Conservation (phyloP, 2,329 filamentous ascomycete genomes). For the Passalora sequoiae region DNA sequence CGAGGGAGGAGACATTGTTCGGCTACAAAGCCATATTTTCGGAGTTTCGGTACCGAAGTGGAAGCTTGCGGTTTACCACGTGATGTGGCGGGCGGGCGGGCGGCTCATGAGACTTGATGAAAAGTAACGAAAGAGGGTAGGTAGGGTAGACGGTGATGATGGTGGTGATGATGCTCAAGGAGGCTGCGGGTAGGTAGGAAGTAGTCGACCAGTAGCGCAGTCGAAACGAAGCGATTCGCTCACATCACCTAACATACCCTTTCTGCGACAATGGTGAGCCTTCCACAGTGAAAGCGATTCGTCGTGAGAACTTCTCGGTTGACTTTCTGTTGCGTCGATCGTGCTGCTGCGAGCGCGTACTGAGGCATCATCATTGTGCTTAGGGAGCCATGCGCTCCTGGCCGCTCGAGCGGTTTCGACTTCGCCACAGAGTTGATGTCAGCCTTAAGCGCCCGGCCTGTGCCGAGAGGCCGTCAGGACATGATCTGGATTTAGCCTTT, state of each 20-base stretch:
- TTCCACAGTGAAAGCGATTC: not conserved
- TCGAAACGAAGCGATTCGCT: slow-evolving; percentile 7
- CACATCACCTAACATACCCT: not conserved
- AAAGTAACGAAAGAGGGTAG: not conserved
- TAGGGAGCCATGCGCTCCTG: no score
- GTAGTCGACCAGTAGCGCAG: slow-evolving; percentile 3
- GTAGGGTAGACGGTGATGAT: not conserved
- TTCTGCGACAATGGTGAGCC: not conserved
- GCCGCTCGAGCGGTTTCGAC: not conserved
- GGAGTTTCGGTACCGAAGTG: not conserved
- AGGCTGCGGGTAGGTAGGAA: no score
- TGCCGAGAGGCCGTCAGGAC: not conserved
- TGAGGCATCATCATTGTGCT: not conserved
- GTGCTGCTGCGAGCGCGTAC: not conserved
- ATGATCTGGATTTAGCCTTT: not conserved
- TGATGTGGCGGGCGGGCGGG: no score
- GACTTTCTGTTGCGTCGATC: not conserved
- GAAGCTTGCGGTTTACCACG: not conserved
- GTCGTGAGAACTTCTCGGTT: not conserved
- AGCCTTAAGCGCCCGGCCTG: not conserved
- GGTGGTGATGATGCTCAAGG: no score
- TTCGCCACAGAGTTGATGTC: slow-evolving; percentile 1
- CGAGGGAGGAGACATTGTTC: not conserved
- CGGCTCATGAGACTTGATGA: not conserved
- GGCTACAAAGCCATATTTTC: not conserved